These are phyloP conservation scores for Moesziomyces aphidis DNA, from an alignment of 1,284 basidiomycete species.

Conservation along the genomic window DNA sequence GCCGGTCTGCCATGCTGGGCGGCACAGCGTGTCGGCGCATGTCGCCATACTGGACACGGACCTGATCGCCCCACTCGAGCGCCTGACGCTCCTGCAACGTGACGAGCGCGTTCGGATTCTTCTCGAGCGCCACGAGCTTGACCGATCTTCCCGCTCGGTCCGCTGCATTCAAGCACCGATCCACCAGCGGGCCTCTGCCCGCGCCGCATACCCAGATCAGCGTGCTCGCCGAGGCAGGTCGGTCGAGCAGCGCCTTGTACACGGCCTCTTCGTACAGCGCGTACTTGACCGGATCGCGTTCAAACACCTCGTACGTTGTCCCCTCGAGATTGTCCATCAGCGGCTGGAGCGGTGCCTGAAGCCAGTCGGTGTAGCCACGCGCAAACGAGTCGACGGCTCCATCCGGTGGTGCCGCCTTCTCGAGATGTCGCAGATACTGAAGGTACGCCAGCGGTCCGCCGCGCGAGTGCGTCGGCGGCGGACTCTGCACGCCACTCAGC, in stretches of 20 bases:
- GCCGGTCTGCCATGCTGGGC: slow-evolving; percentile 73
- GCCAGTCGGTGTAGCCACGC: slow-evolving; percentile 90
- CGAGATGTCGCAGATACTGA: slow-evolving; percentile 75
- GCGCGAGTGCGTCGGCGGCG: slow-evolving; percentile 69
- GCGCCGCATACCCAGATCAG: slow-evolving; percentile 82
- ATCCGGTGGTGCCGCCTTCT: slow-evolving; percentile 52
- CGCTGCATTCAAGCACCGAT: slow-evolving; percentile 83
- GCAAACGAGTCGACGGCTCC: slow-evolving; percentile 80
- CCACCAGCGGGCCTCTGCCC: slow-evolving; percentile 93
- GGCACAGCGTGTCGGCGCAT: slow-evolving; percentile 81
- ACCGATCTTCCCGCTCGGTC: slow-evolving; percentile 75
- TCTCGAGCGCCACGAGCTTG: slow-evolving; percentile 87
- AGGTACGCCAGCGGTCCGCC: slow-evolving; percentile 89
- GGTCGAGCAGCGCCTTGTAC: slow-evolving; percentile 76
- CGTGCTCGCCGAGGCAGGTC: slow-evolving; percentile 72
- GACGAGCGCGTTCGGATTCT: slow-evolving; percentile 74
- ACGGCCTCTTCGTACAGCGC: slow-evolving; percentile 85
- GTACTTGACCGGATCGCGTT: slow-evolving; percentile 97
- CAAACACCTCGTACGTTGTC: slow-evolving; percentile 95
- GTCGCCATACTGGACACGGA: slow-evolving; percentile 88
- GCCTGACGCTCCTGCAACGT: slow-evolving; percentile 60
- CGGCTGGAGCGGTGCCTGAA: slow-evolving; percentile 94
- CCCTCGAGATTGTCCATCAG: slow-evolving; percentile 97
- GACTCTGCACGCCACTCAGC: slow-evolving; percentile 51
- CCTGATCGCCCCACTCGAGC: slow-evolving; percentile 80